These are phyloP conservation scores for Podaxis carcinomalis DNA, from an alignment of 768 basidiomycete species.

Conservation along the genomic window DNA sequence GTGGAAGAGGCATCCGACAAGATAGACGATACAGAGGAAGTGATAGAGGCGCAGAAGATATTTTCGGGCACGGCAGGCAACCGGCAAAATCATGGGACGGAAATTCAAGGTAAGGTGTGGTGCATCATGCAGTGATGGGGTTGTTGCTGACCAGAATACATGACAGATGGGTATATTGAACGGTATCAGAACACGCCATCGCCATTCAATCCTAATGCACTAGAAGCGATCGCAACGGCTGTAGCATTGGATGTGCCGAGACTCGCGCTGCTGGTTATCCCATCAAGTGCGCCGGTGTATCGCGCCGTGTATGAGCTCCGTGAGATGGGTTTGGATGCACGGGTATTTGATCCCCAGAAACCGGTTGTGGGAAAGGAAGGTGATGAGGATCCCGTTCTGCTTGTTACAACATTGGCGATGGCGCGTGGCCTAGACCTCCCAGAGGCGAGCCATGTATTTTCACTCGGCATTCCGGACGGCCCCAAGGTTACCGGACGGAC, in stretches of 20 bases:
- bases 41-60: slow-evolving; percentile 6
- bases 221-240: slow-evolving; percentile 67
- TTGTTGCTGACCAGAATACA: background rate
- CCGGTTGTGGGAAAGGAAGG: slow-evolving; percentile 23
- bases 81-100: background rate
- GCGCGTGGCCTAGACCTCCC: slow-evolving; percentile 73
- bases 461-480: slow-evolving; percentile 57
- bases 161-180: slow-evolving; percentile 15
- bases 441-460: slow-evolving; percentile 69
- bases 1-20: slow-evolving; percentile 12
- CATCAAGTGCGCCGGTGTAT: slow-evolving; percentile 54
- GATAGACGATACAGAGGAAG: background rate
- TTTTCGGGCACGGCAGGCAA: slow-evolving; percentile 2
- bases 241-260: slow-evolving; percentile 74
- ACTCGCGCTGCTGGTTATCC: slow-evolving; percentile 63
- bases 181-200: slow-evolving; percentile 37
- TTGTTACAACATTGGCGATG: slow-evolving; percentile 67
- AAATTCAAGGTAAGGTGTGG: slow-evolving; percentile 8
- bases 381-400: slow-evolving; percentile 52
- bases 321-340: slow-evolving; percentile 63
- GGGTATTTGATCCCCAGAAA: slow-evolving; percentile 49
- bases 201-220: slow-evolving; percentile 47
- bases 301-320: slow-evolving; percentile 63
- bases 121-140: background rate
- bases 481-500: slow-evolving; percentile 32